Evolutionary conservation across 148 eudicot genomes (phyloP), one percentile per base, ranked within the genome.

Genomic region (Vaccinium darrowii): DNA sequence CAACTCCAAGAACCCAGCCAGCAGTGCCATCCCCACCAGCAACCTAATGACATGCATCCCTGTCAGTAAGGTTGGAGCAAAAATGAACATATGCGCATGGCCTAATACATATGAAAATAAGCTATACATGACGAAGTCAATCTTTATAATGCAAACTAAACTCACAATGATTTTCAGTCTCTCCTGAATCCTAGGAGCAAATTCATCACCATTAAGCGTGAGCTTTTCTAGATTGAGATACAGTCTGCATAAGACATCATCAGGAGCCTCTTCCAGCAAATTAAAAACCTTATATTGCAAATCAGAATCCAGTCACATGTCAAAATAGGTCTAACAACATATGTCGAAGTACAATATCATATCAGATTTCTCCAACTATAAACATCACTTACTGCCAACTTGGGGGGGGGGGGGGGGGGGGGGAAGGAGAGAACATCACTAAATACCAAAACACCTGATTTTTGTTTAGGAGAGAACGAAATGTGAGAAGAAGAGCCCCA

Each of bases 1-100:
- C 88, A 86, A 97, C 98, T 60, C 99, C 96, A 85, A 97, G 99
- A 91, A 97, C 90, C 98, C 99, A 97, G 69, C 95, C 94, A 82
- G 98, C 98, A 13, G 98, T 97, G 60, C 99, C 99, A 91, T 97
- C 99, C 67, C 98, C 99, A 73, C 99, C 99, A 19, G 98, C 99
- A 90, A 97, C 98, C 99, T 97, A 85, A 83, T 88, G 36, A 58
- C 49, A 74, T 87, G 85, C 78, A 56, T 69, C 76, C 58, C 72
- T 54, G 69, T 82, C 73, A 85, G 76, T 54, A n/a, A 16, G 43
- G 65, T 51, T 33, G 4, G 65, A 84, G 1, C 72, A 18, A 76
- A 57, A 25, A 49, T 77, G 4, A 23, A 7, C 25, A 51, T n/a
- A 50, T 5, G 14, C n/a, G 39, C 21, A 9, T 80, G 5, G 50